Evolutionary conservation across 2,329 filamentous ascomycete species (phyloP), one percentile per base, ranked within the genome.

Genomic region (Aciculosporium take): DNA sequence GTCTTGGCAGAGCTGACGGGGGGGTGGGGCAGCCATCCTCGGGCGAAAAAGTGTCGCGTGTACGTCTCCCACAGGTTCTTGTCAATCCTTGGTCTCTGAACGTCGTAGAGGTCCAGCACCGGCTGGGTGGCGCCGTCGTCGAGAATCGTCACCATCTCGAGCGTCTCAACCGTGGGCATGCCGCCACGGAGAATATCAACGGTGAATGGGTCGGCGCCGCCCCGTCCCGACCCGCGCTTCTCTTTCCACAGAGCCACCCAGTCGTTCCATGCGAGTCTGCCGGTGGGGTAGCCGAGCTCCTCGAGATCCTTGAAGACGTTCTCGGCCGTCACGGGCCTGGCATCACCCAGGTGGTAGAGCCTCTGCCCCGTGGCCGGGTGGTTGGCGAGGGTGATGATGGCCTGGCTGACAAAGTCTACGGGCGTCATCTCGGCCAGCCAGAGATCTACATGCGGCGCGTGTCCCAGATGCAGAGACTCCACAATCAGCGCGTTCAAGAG

Each of bases 391-490:
- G 81, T 75, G 20, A 83, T 65, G 48, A 89, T 84, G 4, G 81
- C 76, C 47, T 76, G 77, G 60, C 78, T 83, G 44, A 87, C 81
- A 52, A 84, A 87, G 58, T 89, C 83, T 12, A 86, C 84, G 0
- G 84, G 83, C 0, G 84, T 87, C 83, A 88, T 88, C 61, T 89
- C 84, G 1, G 81, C 74, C 38, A 79, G 74, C 84, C 84, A 89
- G 32, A 77, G 77, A 38, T 80, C 69, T 4, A 87, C 76, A 40
- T 83, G 70, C 0, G 84, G 83, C 1, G 74, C 74, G 49, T 74
- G 72, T 5, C 82, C 82, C 3, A 88, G 67, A 40, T 81, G 76
- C 29, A 88, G 68, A 0, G 83, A 87, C 55, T 88, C 84, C 1
- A 87, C 79, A 21, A 88, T 70, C 42, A 89, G 57, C 0, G 84